Evolutionary conservation across 345 rosid species (phyloP), one percentile per base, ranked within the genome.

Genomic region (Arabis hirsuta): DNA sequence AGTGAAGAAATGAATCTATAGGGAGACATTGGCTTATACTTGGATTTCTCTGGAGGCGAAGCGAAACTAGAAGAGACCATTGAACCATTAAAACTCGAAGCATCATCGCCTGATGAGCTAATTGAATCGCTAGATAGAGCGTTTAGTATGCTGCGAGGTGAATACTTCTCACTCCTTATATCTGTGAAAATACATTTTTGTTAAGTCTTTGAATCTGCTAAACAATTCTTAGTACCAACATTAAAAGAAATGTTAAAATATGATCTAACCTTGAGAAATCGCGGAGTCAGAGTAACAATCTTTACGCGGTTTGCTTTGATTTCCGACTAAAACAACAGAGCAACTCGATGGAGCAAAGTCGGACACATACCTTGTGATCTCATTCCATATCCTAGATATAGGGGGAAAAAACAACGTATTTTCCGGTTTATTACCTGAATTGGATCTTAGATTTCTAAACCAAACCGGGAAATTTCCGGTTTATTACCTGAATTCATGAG

Each of bases 311-410:
- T 71, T 80, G 65, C 65, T 71, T 12, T 53, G 48, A 66, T 71
- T 85, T 60, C 91, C 89, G 29, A 89, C 66, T 6, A 96, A 85
- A 59, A 85, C 60, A n/a, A 91, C 73, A n/a, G 96, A 81, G 60
- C 97, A 91, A 58, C 77, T 73, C 76, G 71, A 78, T 0, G 86
- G 87, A 53, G 95, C 91, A 74, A 84, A 75, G 80, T 84, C 65
- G 9, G 87, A 75, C 46, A 91, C 89, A 12, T 84, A 82, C 45
- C 78, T 80, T 54, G 83, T 64, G 50, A 79, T 80, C 50, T 82
- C 73, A 52, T 63, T 69, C 74, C 88, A 78, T 66, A 61, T 71
- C 81, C 97, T 89, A 72, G 3, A 43, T 42, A 4, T 67, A 9
- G 14, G 7, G 38, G 14, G 5, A 50, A 29, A 29, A 9, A 3